Base-by-base conservation (phyloP, 805 yeast genomes). In the Candida quercuum region DNA sequence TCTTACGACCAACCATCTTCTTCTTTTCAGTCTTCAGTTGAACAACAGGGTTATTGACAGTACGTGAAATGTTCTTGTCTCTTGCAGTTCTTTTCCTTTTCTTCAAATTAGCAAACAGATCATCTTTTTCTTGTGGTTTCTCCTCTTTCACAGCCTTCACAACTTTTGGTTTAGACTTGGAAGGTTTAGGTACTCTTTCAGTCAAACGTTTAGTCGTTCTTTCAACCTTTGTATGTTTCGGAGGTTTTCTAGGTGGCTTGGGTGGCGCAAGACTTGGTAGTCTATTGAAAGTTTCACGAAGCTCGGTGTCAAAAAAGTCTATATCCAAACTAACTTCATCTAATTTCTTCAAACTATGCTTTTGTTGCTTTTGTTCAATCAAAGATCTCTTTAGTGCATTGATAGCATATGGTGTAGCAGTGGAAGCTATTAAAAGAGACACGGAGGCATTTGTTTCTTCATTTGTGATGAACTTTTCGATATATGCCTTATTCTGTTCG, bases 401-500 rank as follows among this genome's bases (percentile, higher is more conserved):
- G n/a, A 49, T 41, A n/a, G 53, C 48, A 5, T 40, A 45, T n/a
- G 27, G 37, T 0, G 38, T 43, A 1, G 63, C 46, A 22, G 49
- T 43, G 2, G 59, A 43, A 13, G 52, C 46, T 2, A 60, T 47
- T 5, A 64, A 28, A 3, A 69, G 37, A 6, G 54, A 38, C 11
- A 45, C 34, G 5, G 39, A 60, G 1, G 36, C 26, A 8, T 31
- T 33, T 7, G 48, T 41, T 4, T 52, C 50, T 1, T 51, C 50
- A 4, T 50, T 43, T 9, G 59, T 45, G 3, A 37, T 40, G 9
- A 59, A 35, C 11, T 54, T 51, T 17, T 51, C 50, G 9, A 20
- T 13, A 4, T 28, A 8, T 10, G 69, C 34, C 23, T 51, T 48
- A 6, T 66, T 61, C 11, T 63, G 56, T 0, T 46, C 42, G 5